These are phyloP conservation scores for Endotrypanum monterogeii DNA, from an alignment of 208 protist species.

Conservation along the genomic window DNA sequence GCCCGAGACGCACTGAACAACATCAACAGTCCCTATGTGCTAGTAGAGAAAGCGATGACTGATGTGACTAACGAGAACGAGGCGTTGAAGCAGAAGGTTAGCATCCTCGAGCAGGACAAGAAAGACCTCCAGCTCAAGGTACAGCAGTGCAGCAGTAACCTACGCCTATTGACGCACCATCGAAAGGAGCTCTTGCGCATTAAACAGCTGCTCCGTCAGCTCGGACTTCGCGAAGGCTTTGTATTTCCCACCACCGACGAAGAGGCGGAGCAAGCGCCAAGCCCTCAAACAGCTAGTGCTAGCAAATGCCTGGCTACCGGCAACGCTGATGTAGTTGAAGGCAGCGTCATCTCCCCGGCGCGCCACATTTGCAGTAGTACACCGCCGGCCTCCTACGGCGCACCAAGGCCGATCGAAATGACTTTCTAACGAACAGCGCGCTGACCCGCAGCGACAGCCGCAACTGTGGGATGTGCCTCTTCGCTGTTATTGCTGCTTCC, in stretches of 20 bases:
- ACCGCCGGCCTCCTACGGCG: slow-evolving; percentile 10
- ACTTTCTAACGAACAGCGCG: slow-evolving; percentile 2
- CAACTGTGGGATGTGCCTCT: neutral
- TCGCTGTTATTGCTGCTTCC: slow-evolving; percentile 1
- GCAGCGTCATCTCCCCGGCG: neutral
- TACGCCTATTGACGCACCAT: slow-evolving; percentile 70
- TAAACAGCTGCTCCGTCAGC: slow-evolving; percentile 58
- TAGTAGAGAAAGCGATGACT: slow-evolving; percentile 79
- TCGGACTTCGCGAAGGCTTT: slow-evolving; percentile 61
- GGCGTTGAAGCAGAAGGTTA: slow-evolving; percentile 46
- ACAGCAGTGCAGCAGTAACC: slow-evolving; percentile 51
- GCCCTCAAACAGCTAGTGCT: no score
- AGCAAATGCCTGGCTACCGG: neutral
- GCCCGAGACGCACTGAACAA: slow-evolving; percentile 85
- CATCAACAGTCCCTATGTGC: slow-evolving; percentile 80
- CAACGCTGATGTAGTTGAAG: no score
- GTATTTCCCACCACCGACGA: slow-evolving; percentile 17
- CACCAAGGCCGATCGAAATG: slow-evolving; percentile 28
- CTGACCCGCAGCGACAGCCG: neutral
- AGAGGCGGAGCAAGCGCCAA: slow-evolving; percentile 3
- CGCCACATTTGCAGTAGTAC: neutral
- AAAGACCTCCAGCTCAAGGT: slow-evolving; percentile 44
- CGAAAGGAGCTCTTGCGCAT: slow-evolving; percentile 80
- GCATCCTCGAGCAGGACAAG: slow-evolving; percentile 59
- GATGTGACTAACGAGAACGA: slow-evolving; percentile 61